Percentiles rank a stretch among this genome's conserved stretches.
Conservation (phyloP, 169 alveolate genomes). For the Plasmodium inui region DNA sequence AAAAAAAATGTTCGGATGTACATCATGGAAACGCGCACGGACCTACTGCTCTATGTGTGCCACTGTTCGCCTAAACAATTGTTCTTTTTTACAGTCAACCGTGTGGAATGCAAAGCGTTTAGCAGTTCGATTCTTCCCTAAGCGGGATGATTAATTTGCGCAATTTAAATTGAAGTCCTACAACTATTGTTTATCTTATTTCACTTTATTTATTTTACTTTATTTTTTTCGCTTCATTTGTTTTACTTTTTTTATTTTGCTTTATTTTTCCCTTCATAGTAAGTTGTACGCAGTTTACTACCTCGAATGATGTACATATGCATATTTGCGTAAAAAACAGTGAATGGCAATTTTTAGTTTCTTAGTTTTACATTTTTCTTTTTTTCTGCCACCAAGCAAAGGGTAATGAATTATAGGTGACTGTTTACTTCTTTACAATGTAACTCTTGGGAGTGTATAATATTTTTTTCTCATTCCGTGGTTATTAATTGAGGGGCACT, state of each 20-base stretch:
- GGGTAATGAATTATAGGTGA: not conserved
- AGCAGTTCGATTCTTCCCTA: not conserved
- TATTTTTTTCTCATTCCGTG: not conserved
- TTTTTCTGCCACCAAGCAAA: not conserved
- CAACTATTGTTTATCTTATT: not conserved
- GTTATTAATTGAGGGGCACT: not conserved
- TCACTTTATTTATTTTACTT: not conserved
- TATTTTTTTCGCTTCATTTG: not conserved
- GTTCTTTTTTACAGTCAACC: not conserved
- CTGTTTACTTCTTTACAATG: not conserved
- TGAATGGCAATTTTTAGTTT: not conserved
- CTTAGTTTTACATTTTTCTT: not conserved
- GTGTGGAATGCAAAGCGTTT: not conserved
- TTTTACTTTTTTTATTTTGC: not conserved
- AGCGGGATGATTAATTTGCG: not conserved
- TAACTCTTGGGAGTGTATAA: not conserved
- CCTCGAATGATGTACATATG: not conserved
- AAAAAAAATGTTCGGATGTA: not conserved
- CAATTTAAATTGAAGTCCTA: not conserved
- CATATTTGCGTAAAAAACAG: not conserved
- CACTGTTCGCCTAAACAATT: not conserved
- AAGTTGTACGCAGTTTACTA: not conserved
- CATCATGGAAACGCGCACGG: not conserved
- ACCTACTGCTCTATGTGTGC: not conserved
- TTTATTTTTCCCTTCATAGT: not conserved